Evolutionary conservation across 805 yeast species (phyloP).

Genomic region (Saccharomyces cerevisiae): DNA sequence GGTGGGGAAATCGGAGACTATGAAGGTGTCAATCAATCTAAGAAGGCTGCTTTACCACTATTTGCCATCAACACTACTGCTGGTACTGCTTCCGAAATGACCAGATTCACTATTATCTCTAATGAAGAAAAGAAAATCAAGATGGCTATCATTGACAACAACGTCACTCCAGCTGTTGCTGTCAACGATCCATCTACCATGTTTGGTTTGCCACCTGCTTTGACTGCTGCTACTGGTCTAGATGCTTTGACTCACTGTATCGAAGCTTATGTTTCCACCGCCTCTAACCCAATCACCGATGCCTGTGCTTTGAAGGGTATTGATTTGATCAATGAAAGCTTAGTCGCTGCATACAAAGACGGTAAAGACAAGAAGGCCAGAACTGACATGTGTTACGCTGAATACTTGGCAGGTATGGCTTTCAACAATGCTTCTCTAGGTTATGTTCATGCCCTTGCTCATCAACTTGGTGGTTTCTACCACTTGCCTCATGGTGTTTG

Average conservation of each 20-base stretch:
- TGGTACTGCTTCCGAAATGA: slow-evolving; percentile 41
- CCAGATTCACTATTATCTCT: slow-evolving; percentile 40
- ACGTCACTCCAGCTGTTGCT: slow-evolving; percentile 36
- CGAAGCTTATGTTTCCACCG: slow-evolving; percentile 40
- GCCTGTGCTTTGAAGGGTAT: slow-evolving; percentile 37
- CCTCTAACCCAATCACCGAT: slow-evolving; percentile 40
- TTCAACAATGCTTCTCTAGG: slow-evolving; percentile 37
- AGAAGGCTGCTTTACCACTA: slow-evolving; percentile 26
- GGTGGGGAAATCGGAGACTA: slow-evolving; percentile 35
- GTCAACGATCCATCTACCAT: slow-evolving; percentile 37
- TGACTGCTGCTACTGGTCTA: slow-evolving; percentile 36
- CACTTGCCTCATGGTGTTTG: slow-evolving; percentile 39
- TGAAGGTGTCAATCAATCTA: slow-evolving; percentile 35
- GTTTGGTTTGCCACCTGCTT: slow-evolving; percentile 34
- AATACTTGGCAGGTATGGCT: slow-evolving; percentile 39
- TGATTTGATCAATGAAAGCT: slow-evolving; percentile 33
- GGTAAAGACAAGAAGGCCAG: slow-evolving; percentile 37
- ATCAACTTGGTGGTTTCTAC: slow-evolving; percentile 34
- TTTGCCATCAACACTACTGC: slow-evolving; percentile 41
- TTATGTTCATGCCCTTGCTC: slow-evolving; percentile 38
- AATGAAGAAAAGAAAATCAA: slow-evolving; percentile 33
- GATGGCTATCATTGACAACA: slow-evolving; percentile 38
- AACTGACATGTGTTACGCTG: slow-evolving; percentile 37
- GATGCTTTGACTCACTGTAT: slow-evolving; percentile 39
- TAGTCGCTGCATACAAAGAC: slow-evolving; percentile 33